Evolutionary conservation across 768 basidiomycete species (phyloP).

Genomic region (Phaeotremella fagi): DNA sequence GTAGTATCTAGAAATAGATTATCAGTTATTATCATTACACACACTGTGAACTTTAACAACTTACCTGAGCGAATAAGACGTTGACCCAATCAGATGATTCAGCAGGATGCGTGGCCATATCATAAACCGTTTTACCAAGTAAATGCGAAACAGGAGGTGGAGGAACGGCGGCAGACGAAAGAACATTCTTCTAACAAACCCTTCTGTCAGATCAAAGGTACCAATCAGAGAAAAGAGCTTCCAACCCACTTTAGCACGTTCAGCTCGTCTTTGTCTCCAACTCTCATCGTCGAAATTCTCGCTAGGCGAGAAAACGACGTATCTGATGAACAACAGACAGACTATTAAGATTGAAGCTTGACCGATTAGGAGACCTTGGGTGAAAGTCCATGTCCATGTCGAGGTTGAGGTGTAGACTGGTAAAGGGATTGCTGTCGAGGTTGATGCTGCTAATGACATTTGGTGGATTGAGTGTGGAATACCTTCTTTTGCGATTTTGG

Average conservation of each 20-base stretch:
- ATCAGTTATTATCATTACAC: neutral
- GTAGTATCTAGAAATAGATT: slow-evolving; percentile 58
- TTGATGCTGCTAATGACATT: slow-evolving; percentile 2
- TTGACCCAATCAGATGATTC: slow-evolving; percentile 95
- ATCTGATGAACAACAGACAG: slow-evolving; percentile 76
- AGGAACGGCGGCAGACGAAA: slow-evolving; percentile 40
- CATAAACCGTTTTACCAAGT: slow-evolving; percentile 48
- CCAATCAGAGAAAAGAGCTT: neutral
- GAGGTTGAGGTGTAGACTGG: slow-evolving; percentile 5
- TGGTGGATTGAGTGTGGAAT: no score
- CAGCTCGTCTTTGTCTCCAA: slow-evolving; percentile 26
- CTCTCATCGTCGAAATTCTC: slow-evolving; percentile 56
- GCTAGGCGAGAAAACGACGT: slow-evolving; percentile 69
- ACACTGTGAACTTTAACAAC: slow-evolving; percentile 22
- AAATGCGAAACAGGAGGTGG: slow-evolving; percentile 40
- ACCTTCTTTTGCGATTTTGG: no score
- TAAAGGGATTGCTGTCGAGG: no score
- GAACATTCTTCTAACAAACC: slow-evolving; percentile 11
- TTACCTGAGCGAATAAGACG: slow-evolving; percentile 71
- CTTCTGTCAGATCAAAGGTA: no score
- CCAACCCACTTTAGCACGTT: slow-evolving; percentile 35
- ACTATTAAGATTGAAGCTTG: slow-evolving; percentile 81
- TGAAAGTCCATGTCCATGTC: slow-evolving; percentile 61
- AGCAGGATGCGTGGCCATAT: slow-evolving; percentile 50
- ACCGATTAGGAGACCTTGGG: slow-evolving; percentile 87